These are phyloP conservation scores for Iberis pinnata DNA, from an alignment of 345 rosid species.

Conservation along the genomic window DNA sequence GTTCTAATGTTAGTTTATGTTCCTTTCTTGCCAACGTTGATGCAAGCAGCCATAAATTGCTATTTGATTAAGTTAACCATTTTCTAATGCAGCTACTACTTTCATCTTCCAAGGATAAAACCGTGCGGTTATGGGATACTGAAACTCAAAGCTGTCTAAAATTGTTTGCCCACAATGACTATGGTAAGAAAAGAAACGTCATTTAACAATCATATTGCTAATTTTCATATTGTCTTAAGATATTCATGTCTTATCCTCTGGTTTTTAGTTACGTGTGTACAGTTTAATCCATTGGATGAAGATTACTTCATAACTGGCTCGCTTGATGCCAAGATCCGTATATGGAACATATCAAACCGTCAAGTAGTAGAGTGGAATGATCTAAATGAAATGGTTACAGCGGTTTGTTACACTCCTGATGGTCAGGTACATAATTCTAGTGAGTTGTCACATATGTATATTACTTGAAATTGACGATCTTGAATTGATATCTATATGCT, in stretches of 20 bases:
- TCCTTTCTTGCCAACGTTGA: conserved; percentile 2
- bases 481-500: conserved; percentile 3
- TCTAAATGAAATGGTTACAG: conserved; percentile 90
- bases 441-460: neutral
- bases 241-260: conserved; percentile 13
- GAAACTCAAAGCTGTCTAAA: conserved; percentile 74
- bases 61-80: neutral
- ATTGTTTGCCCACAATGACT: conserved; percentile 89
- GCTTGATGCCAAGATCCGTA: conserved; percentile 83
- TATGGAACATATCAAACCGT: conserved; percentile 72
- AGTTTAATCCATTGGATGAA: conserved; percentile 89
- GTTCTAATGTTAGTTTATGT: conserved; percentile 60
- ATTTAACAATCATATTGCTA: neutral
- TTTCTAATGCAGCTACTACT: conserved; percentile 54
- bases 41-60: neutral
- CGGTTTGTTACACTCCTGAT: conserved; percentile 86
- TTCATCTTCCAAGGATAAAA: conserved; percentile 98
- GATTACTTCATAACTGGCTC: conserved; percentile 90
- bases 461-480: neutral
- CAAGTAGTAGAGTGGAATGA: conserved; percentile 81
- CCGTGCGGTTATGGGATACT: conserved; percentile 87
- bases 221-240: neutral
- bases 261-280: conserved; percentile 79
- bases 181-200: conserved; percentile 40
- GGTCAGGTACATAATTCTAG: conserved; percentile 61